Conservation (phyloP, 1,284 basidiomycete genomes). For the Blastosporella zonata region DNA sequence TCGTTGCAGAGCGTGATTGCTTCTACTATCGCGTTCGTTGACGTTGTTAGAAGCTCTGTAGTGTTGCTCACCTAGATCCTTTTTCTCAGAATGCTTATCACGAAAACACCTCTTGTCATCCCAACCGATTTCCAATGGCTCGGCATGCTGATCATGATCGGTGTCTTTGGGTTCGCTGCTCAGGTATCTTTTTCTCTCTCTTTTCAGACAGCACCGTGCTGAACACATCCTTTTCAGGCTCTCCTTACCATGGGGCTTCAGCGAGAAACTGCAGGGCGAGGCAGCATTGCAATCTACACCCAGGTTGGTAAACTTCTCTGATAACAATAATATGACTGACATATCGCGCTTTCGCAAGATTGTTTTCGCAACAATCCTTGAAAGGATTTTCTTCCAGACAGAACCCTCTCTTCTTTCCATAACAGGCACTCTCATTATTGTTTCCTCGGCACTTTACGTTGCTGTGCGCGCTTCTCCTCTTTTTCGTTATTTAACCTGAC, state of each 20-base stretch:
- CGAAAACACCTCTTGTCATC: conserved; percentile 40
- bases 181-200: conserved; percentile 36
- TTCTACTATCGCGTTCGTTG: conserved; percentile 46
- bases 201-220: not conserved
- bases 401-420: conserved; percentile 51
- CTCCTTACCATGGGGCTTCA: conserved; percentile 64
- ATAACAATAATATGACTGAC: not conserved
- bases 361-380: conserved; percentile 57
- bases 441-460: conserved; percentile 58
- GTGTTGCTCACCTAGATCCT: not conserved
- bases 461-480: conserved; percentile 38
- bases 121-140: conserved; percentile 49
- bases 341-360: conserved; percentile 38
- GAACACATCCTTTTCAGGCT: conserved; percentile 30
- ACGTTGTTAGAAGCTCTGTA: not conserved
- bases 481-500: not conserved
- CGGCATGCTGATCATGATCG: conserved; percentile 42
- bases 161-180: conserved; percentile 57
- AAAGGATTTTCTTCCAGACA: conserved; percentile 59
- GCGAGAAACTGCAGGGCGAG: conserved; percentile 61
- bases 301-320: conserved; percentile 35
- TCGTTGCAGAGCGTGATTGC: conserved; percentile 60
- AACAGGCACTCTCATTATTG: conserved; percentile 55
- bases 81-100: conserved; percentile 39
- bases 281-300: conserved; percentile 59